These are phyloP conservation scores for Geotrichum macrosporum DNA, from an alignment of 1,139 yeast genomes.

Conservation along the genomic window DNA sequence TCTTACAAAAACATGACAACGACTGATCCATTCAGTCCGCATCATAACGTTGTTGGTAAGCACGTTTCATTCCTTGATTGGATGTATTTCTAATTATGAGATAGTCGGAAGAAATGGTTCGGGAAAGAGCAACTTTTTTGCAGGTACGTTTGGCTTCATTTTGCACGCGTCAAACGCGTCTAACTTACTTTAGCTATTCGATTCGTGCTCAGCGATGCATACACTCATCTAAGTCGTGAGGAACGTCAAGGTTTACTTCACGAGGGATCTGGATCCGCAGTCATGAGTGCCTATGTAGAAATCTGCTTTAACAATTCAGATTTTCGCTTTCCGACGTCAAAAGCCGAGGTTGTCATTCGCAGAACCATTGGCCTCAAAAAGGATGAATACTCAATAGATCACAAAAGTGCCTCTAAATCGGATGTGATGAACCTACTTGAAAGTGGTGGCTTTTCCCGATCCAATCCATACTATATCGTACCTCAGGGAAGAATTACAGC, in stretches of 20 bases:
- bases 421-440: slow-evolving; percentile 82
- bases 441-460: slow-evolving; percentile 86
- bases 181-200: slow-evolving; percentile 76
- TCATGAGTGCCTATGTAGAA: slow-evolving; percentile 91
- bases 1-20: slow-evolving; percentile 84
- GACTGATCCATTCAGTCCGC: slow-evolving; percentile 71
- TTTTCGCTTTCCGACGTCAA: slow-evolving; percentile 65
- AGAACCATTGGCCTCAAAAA: slow-evolving; percentile 90
- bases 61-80: neutral
- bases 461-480: slow-evolving; percentile 92
- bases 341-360: slow-evolving; percentile 65
- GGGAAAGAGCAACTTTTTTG: slow-evolving; percentile 93
- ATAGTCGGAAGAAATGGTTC: slow-evolving; percentile 87
- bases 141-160: slow-evolving; percentile 35
- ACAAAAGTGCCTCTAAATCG: slow-evolving; percentile 69
- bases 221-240: slow-evolving; percentile 80
- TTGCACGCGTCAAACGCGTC: slow-evolving; percentile 8
- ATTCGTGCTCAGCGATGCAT: slow-evolving; percentile 87
- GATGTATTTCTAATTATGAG: slow-evolving; percentile 3
- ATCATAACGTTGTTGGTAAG: slow-evolving; percentile 71
- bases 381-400: slow-evolving; percentile 77
- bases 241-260: slow-evolving; percentile 86
- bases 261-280: slow-evolving; percentile 71
- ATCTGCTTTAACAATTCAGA: slow-evolving; percentile 79
- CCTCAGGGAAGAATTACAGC: slow-evolving; percentile 88